phyloP scores from a whole-genome alignment of 768 basidiomycete genomes.

The Termitomyces sp. region DNA sequence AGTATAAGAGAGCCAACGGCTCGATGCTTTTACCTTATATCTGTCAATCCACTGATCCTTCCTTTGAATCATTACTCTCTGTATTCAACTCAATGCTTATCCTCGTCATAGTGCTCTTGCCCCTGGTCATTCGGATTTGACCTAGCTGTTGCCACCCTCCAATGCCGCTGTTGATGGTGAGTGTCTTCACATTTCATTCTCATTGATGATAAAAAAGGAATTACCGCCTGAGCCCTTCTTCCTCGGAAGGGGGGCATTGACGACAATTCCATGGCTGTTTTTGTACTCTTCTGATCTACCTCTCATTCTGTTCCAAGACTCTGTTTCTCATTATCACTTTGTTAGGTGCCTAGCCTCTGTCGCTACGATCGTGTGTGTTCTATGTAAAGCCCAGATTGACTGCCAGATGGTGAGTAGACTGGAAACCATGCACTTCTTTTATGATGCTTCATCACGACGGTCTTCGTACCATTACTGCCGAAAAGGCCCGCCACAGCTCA shows the following conservation, averaged over 20 bases:
- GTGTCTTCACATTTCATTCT: slow-evolving; percentile 19
- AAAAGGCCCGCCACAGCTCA: slow-evolving; percentile 96
- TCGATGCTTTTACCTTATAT: slow-evolving; percentile 64
- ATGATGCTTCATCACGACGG: slow-evolving; percentile 90
- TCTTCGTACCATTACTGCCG: slow-evolving; percentile 84
- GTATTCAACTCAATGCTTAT: background rate
- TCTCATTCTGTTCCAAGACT: background rate
- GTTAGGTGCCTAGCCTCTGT: background rate
- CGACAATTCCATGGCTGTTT: slow-evolving; percentile 84
- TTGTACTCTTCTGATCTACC: slow-evolving; percentile 52
- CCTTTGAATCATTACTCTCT: background rate
- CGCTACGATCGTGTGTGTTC: background rate
- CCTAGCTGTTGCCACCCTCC: background rate
- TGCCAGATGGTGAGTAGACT: slow-evolving; percentile 30
- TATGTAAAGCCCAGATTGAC: background rate
- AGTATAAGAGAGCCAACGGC: slow-evolving; percentile 79
- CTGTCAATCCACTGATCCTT: slow-evolving; percentile 54
- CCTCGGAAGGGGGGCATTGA: slow-evolving; percentile 41
- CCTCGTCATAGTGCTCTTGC: background rate
- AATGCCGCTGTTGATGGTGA: slow-evolving; percentile 28
- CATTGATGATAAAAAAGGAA: slow-evolving; percentile 67
- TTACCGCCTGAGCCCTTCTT: slow-evolving; percentile 76
- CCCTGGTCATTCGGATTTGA: accelerated
- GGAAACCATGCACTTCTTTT: slow-evolving; percentile 6
- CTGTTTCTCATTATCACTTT: slow-evolving; percentile 4